These are phyloP conservation scores for Fraxinus sp. DNA, from an alignment of 305 asterid genomes.

Conservation along the genomic window DNA sequence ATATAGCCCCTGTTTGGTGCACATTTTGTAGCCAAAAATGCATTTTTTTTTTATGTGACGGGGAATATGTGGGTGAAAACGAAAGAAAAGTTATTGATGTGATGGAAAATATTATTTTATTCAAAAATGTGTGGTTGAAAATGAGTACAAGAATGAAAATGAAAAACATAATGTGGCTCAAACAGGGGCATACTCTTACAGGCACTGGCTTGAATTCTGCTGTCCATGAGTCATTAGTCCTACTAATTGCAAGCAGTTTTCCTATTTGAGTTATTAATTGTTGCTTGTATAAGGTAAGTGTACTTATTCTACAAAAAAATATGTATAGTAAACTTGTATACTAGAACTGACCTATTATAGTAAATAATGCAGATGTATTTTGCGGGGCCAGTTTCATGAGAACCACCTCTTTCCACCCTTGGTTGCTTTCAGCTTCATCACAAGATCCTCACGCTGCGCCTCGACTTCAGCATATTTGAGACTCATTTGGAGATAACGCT, in stretches of 20 bases:
- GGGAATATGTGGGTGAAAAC: too few species aligned
- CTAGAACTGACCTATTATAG: constrained; percentile 1
- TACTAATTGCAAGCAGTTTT: constrained; percentile 5
- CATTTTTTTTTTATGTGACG: too few species aligned
- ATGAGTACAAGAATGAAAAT: too few species aligned
- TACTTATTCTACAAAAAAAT: constrained; percentile 10
- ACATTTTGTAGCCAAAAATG: too few species aligned
- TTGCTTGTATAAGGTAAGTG: neutral
- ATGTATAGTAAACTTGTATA: neutral
- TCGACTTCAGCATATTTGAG: constrained; percentile 93
- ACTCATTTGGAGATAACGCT: constrained; percentile 86
- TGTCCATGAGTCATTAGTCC: neutral
- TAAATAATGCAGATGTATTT: neutral
- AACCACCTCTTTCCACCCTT: constrained; percentile 71
- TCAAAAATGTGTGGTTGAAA: too few species aligned
- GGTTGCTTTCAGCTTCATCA: constrained; percentile 73
- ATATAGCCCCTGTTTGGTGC: neutral
- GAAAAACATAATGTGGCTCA: too few species aligned
- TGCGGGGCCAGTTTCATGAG: constrained; percentile 33
- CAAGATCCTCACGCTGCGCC: constrained; percentile 79
- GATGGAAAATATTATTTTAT: too few species aligned
- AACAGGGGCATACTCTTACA: neutral
- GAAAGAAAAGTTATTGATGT: too few species aligned
- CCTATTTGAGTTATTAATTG: neutral
- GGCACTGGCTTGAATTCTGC: neutral